Evolutionary conservation across 345 rosid genomes (phyloP).

Genomic region (Eucalyptus curtisii): DNA sequence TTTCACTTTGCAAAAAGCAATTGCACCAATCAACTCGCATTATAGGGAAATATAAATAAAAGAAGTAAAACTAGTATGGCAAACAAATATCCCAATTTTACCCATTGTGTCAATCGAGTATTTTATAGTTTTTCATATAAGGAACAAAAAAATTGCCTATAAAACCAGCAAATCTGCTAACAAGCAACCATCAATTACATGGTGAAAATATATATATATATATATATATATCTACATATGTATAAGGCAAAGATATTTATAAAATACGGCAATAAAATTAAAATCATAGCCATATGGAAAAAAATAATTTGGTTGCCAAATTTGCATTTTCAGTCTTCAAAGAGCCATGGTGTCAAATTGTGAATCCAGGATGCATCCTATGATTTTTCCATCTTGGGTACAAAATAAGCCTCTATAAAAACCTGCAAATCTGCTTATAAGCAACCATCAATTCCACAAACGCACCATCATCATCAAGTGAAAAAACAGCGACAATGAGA

Average conservation of each 20-base stretch:
- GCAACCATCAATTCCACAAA: background rate
- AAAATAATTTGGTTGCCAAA: background rate
- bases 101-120: no score
- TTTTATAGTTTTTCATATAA: no score
- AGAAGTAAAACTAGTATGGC: no score
- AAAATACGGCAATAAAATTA: background rate
- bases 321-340: background rate
- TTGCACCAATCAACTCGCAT: no score
- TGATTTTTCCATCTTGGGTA: background rate
- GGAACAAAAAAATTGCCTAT: no score
- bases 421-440: background rate
- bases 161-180: no score
- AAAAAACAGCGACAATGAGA: background rate
- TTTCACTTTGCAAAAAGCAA: no score
- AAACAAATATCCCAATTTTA: no score
- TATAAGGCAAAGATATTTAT: background rate
- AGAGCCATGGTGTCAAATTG: background rate
- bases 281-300: background rate
- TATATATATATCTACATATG: no score
- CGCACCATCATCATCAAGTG: background rate
- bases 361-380: background rate
- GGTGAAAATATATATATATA: no score
- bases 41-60: no score
- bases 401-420: background rate
- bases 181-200: no score